Evolutionary conservation across 805 yeast species (phyloP), one percentile per base, ranked within the genome.

Genomic region (Nakazawaea peltata): DNA sequence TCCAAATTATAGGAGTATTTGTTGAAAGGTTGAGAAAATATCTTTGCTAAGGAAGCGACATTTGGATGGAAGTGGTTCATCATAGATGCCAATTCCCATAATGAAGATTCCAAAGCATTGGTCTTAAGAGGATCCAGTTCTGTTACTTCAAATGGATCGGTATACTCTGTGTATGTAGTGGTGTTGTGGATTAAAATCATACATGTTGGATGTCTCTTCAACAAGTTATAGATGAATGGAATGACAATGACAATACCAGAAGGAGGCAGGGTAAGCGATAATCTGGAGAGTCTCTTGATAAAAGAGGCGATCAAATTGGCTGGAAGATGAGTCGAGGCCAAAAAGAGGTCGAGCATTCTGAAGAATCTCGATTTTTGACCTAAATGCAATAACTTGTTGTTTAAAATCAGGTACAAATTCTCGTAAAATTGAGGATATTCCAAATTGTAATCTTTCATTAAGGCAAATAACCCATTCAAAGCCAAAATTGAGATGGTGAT

Each of bases 151-250:
- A 71, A 90, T 4, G 94, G 81, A 53, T 92, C 97, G 18, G 40
- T 40, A 44, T 59, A 66, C 3, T 48, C 42, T 17, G 39, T 41
- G 36, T 65, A 72, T 0, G 35, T 40, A 2, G 53, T 48, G 1
- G 70, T 49, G 30, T 69, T 65, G 49, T 92, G 97, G 28, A 90
- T 67, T 70, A 90, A 64, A 17, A 81, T 63, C 95, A 88, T 90
- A 65, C 97, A 88, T 4, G 88, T 76, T 29, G 97, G 97, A 58
- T 92, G 98, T 48, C 85, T 76, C 53, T 85, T 90, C 49, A 92
- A 57, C 43, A 87, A 68, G 55, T 90, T 90, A 61, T 90, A 90
- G 10, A 87, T 69, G 54, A 92, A 86, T n/a, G 98, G 97, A 15
- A 90, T 70, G 11, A 85, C 69, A 2, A 85, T 74, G 13, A 90